Conservation (phyloP, 108 stramenopile species). For the Conticribra weissflogii region DNA sequence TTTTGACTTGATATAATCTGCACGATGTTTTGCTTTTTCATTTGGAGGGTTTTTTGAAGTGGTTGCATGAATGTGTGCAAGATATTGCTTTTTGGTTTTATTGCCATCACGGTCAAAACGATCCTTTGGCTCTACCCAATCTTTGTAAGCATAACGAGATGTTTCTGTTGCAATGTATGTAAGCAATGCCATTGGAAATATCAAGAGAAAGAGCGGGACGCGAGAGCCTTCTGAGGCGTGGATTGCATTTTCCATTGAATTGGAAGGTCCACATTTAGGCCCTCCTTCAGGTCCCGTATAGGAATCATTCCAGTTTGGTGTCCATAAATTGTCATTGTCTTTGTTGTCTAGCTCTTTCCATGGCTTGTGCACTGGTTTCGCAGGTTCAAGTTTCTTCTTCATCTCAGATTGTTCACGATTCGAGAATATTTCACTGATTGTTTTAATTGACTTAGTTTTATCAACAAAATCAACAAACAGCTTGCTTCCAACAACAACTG, state of each 20-base stretch:
- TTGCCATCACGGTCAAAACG: conserved; percentile 5
- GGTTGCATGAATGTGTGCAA: neutral
- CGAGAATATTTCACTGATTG: neutral
- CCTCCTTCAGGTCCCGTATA: conserved; percentile 4
- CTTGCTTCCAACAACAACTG: neutral
- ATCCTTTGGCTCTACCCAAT: conserved; percentile 1
- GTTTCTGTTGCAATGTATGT: neutral
- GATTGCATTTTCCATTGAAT: conserved; percentile 6
- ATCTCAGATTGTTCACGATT: neutral
- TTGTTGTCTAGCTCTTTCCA: neutral
- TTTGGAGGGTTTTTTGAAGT: neutral
- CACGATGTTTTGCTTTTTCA: neutral
- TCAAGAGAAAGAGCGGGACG: neutral
- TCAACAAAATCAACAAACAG: neutral
- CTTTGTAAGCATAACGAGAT: neutral
- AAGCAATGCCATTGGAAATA: neutral
- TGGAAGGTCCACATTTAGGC: neutral
- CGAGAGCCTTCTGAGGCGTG: neutral
- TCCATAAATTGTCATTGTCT: neutral
- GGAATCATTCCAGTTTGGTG: neutral
- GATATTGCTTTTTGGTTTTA: neutral
- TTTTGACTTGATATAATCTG: neutral
- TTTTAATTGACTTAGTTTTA: neutral
- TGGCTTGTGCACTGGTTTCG: no score
- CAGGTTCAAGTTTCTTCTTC: neutral